Conservation (phyloP, 306 rosid genomes). For the Pterocarpus macrocarpus region DNA sequence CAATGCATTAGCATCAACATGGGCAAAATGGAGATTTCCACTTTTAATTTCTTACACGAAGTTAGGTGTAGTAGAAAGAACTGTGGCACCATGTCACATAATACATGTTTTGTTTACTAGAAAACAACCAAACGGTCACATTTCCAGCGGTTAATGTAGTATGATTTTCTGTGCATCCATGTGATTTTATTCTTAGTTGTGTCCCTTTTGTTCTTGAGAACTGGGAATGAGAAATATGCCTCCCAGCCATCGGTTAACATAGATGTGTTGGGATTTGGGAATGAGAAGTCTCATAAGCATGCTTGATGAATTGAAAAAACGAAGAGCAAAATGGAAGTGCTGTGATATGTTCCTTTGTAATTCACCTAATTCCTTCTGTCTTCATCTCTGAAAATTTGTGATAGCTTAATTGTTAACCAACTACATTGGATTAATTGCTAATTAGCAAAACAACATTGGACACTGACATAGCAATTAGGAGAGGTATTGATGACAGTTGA, state of each 20-base stretch:
- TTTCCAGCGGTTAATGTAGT: conserved; percentile 46
- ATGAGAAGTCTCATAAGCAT: conserved; percentile 29
- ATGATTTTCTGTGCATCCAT: conserved; percentile 37
- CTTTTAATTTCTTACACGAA: conserved; percentile 46
- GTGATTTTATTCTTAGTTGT: conserved; percentile 37
- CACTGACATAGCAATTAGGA: too few species aligned
- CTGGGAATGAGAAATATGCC: conserved; percentile 29
- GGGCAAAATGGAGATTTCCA: conserved; percentile 39
- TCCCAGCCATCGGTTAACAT: conserved; percentile 1
- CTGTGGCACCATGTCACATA: conserved; percentile 37
- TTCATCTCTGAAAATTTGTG: too few species aligned
- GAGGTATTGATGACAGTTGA: too few species aligned
- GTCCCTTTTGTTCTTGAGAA: conserved; percentile 9
- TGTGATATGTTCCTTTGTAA: background rate
- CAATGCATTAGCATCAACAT: conserved; percentile 50
- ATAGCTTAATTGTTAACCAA: too few species aligned
- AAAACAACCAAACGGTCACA: conserved; percentile 35
- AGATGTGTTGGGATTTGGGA: conserved; percentile 18
- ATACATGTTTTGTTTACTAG: conserved; percentile 53
- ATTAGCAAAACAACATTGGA: too few species aligned
- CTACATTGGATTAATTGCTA: too few species aligned
- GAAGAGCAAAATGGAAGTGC: background rate
- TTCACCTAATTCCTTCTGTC: background rate
- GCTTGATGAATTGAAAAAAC: conserved; percentile 30
- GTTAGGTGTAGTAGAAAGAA: conserved; percentile 54